These are phyloP conservation scores for Tilletiaria anomala DNA, from an alignment of 1,284 basidiomycete species.

Conservation along the genomic window DNA sequence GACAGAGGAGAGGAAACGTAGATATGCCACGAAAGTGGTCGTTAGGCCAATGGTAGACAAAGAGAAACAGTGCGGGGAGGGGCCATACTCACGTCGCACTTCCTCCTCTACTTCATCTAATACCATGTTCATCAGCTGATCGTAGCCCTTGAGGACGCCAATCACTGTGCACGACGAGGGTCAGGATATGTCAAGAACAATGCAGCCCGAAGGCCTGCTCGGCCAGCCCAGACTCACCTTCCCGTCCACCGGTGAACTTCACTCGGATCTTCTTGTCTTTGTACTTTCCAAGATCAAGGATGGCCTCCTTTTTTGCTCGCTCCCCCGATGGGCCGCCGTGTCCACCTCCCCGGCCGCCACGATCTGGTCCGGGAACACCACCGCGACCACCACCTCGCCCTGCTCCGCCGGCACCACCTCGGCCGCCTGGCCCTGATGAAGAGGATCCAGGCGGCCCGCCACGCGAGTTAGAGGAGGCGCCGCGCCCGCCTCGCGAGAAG, in stretches of 20 bases:
- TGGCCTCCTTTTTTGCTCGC: conserved; percentile 83
- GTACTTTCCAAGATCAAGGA: conserved; percentile 87
- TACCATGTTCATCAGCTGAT: conserved; percentile 90
- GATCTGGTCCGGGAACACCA: no score
- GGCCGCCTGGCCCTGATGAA: no score
- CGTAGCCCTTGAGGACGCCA: conserved; percentile 84
- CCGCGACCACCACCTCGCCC: not conserved
- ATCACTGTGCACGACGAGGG: conserved; percentile 61
- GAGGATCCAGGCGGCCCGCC: no score
- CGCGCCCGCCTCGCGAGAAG: no score
- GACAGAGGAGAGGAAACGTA: not conserved
- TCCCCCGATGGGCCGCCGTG: conserved; percentile 41
- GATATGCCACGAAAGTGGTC: not conserved
- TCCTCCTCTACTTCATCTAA: conserved; percentile 74
- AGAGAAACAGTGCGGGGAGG: no score
- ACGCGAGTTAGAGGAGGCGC: no score
- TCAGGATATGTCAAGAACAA: no score
- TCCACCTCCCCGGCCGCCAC: not conserved
- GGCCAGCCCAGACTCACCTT: conserved; percentile 69
- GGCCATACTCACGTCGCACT: no score
- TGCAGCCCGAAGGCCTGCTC: no score
- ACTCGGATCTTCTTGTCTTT: conserved; percentile 81
- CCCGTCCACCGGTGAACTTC: conserved; percentile 89
- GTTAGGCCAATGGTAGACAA: no score
- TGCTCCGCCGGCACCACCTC: no score